Conservation (phyloP, 1,284 basidiomycete species). For the Coniferiporia weirii region DNA sequence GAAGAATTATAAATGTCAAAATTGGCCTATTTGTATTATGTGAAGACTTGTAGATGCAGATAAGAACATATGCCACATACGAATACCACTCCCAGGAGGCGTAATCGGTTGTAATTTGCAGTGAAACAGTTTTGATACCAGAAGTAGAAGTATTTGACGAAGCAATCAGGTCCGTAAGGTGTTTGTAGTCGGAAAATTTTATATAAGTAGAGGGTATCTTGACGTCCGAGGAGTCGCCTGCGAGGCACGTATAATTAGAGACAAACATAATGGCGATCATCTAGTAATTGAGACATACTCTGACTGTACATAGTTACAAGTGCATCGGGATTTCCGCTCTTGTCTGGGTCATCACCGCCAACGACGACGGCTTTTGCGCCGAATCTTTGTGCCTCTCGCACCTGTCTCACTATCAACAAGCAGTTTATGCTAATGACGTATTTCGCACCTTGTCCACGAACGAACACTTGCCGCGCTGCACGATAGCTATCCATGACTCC, state of each 20-base stretch:
- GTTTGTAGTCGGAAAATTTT: slow-evolving; percentile 62
- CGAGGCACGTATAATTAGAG: slow-evolving; percentile 13
- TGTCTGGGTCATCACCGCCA: slow-evolving; percentile 67
- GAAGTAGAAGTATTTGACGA: slow-evolving; percentile 72
- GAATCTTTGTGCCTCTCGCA: slow-evolving; percentile 71
- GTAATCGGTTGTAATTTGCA: slow-evolving; percentile 73
- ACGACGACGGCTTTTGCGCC: slow-evolving; percentile 89
- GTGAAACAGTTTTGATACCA: slow-evolving; percentile 63
- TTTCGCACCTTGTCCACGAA: slow-evolving; percentile 76
- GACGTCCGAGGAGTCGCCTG: slow-evolving; percentile 72
- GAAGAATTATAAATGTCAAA: slow-evolving; percentile 72
- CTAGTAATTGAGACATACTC: slow-evolving; percentile 38
- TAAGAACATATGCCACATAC: slow-evolving; percentile 38
- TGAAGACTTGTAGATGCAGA: slow-evolving; percentile 15
- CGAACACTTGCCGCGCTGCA: slow-evolving; percentile 81
- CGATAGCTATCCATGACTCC: slow-evolving; percentile 80
- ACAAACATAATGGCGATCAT: slow-evolving; percentile 7
- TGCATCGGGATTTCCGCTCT: slow-evolving; percentile 67
- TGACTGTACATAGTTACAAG: slow-evolving; percentile 89
- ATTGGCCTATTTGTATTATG: slow-evolving; percentile 49
- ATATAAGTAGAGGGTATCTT: slow-evolving; percentile 69
- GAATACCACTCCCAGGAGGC: slow-evolving; percentile 84
- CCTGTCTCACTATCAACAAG: slow-evolving; percentile 14
- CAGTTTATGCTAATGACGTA: background rate
- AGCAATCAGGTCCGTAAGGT: slow-evolving; percentile 54